Base-by-base conservation (phyloP, 1,284 basidiomycete species). In the Microbotryomycetes sp. region DNA sequence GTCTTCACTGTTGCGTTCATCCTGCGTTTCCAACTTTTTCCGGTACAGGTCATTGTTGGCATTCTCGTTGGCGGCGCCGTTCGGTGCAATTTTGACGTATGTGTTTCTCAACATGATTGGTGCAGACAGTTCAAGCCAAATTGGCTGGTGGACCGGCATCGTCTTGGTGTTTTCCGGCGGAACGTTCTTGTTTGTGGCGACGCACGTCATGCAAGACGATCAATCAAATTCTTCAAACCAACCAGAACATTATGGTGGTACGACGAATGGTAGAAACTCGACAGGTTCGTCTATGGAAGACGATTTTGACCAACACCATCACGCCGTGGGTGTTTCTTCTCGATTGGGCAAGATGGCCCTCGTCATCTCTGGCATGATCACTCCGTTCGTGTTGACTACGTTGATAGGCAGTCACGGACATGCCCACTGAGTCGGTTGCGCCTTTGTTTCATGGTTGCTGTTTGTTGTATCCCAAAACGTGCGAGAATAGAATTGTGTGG, bases 141-240 rank as follows among this genome's bases (percentile, higher is more conserved):
- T 59, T 2, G 65, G 60, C n/a, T 72, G 67, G 66, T 71, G 65
- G 59, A 75, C 76, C 4, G 76, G 76, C 1, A 59, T 75, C 0
- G 72, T 75, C 3, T 63, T 77, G 3, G 73, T 76, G 5, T 76
- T 77, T 35, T 72, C 69, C 0, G 76, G 74, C 0, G 76, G 76
- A 13, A 77, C 76, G 0, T 77, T 77, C 59, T 63, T 77, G n/a
- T 77, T 73, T 48, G 76, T 77, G 7, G 75, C 76, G 9, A 75
- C 75, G 51, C 74, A 75, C 41, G 73, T 73, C 0, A 70, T 76
- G 26, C 59, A 72, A 21, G 70, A 73, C 47, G 62, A 71, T 21
- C 67, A 72, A n/a, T 52, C 56, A 18, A 27, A 50, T 13, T 9
- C 28, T 45, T 23, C 29, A 21, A 27, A 41, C 7, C 56, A 57